These are phyloP conservation scores for Orbilia javanica DNA, from an alignment of 2,329 filamentous ascomycete species.

Conservation along the genomic window DNA sequence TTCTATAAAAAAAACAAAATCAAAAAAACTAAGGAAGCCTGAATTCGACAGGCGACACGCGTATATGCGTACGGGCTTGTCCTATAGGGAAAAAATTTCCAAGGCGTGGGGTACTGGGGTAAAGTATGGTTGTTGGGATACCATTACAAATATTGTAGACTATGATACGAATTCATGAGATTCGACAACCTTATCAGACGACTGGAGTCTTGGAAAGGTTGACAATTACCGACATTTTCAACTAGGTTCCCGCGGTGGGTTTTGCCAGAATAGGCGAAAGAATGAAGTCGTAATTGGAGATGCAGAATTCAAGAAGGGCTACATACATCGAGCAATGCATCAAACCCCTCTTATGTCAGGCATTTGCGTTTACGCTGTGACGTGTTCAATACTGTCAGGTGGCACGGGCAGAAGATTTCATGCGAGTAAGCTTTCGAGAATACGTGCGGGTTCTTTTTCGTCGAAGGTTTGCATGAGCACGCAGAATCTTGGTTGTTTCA, in stretches of 20 bases:
- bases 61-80: not conserved
- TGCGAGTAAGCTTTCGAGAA: constrained; percentile 38
- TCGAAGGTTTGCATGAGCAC: constrained; percentile 35
- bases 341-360: constrained; percentile 14
- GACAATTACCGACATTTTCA: constrained; percentile 11
- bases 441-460: constrained; percentile 28
- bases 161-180: not conserved
- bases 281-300: not conserved
- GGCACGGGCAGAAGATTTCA: constrained; percentile 31
- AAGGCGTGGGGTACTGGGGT: constrained; percentile 33
- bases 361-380: constrained; percentile 49
- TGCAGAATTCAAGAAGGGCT: not conserved
- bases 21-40: not conserved
- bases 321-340: constrained; percentile 29
- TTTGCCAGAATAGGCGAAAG: constrained; percentile 14
- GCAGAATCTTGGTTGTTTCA: constrained; percentile 18
- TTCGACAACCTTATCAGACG: constrained; percentile 12
- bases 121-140: not conserved
- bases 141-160: constrained; percentile 40
- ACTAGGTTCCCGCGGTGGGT: not conserved
- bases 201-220: not conserved
- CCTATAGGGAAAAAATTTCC: not conserved
- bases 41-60: not conserved
- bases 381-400: constrained; percentile 56
- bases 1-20: constrained; percentile 8